Base-by-base conservation (phyloP, 768 basidiomycete genomes). In the Boletus pseudopeckii region DNA sequence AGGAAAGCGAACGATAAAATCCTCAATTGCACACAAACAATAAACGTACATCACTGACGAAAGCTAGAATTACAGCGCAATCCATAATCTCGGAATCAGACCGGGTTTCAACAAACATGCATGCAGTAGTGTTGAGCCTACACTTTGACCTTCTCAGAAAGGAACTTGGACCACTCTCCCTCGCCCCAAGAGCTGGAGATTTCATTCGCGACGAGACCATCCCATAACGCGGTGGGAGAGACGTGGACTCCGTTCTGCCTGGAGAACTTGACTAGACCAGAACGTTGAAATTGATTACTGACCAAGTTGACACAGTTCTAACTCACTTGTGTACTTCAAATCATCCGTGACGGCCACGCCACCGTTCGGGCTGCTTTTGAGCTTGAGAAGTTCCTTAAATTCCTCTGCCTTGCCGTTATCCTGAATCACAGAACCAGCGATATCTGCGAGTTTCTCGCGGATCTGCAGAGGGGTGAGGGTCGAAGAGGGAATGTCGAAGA, bases 231-330 rank as follows among this genome's bases (percentile, higher is more conserved):
- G 38, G 92, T 88, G 5, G 93, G 92, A 1, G 92, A 94, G 44
- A 96, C 91, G 59, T 98, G 95, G 38, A 97, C 83, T 3, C 90
- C 79, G 56, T 98, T 97, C 74, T 97, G 94, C 57, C 95, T 78
- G 15, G 88, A 83, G 68, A 87, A 86, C 71, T 95, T 97, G 77
- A 97, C 92, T 94, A 62, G 30, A 55, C 28, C 2, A 33, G 11
- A 41, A n/a, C 11, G 18, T 40, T 13, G 33, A 37, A 28, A 26
- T 15, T 38, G 22, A 51, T 33, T 15, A 37, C 33, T 5, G 13
- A 33, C 13, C 34, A 42, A n/a, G 5, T 7, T 5, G 7, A 30
- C 18, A 11, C 10, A 11, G 6, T 32, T 11, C 41, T 2, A 13
- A 74, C 88, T 50, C 63, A 94, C 93, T 80, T n/a, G 82, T 86